Percentiles rank a stretch among this genome's conserved stretches.
Conservation (phyloP, 352 stramenopile species). For the Globisporangium camurandrum region DNA sequence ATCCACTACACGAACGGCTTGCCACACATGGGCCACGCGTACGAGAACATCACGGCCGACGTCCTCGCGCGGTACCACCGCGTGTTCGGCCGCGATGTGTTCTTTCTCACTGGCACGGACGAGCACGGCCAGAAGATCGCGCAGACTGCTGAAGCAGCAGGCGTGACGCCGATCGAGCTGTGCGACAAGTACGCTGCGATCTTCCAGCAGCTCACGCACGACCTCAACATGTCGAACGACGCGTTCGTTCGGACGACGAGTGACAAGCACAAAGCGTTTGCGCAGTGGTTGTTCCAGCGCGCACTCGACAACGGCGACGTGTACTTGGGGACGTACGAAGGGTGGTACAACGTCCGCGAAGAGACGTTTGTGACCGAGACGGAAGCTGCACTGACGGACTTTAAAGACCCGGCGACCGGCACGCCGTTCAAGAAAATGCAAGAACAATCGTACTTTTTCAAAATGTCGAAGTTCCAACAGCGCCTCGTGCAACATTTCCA, state of each 20-base stretch:
- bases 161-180: constrained; percentile 91
- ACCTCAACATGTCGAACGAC: constrained; percentile 85
- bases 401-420: constrained; percentile 91
- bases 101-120: constrained; percentile 90
- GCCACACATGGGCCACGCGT: constrained; percentile 98
- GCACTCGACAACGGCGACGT: constrained; percentile 92
- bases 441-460: constrained; percentile 99
- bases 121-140: constrained; percentile 99
- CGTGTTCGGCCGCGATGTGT: constrained; percentile 74
- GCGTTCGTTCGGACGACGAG: constrained; percentile 96
- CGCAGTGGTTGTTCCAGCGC: constrained; percentile 92
- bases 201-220: constrained; percentile 83
- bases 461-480: constrained; percentile 97
- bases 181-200: constrained; percentile 92
- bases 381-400: constrained; percentile 93
- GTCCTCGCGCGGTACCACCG: constrained; percentile 96
- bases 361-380: constrained; percentile 98
- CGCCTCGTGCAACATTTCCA: constrained; percentile 94
- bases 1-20: constrained; percentile 98
- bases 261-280: constrained; percentile 91
- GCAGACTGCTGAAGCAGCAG: constrained; percentile 90
- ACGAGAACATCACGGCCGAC: constrained; percentile 96
- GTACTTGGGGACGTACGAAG: constrained; percentile 95
- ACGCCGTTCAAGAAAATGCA: constrained; percentile 95
- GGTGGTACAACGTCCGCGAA: constrained; percentile 99